A percentile compares a stretch with the other conserved stretches of the same genome.
These are phyloP conservation scores for Eutypa lata DNA, from an alignment of 2,329 filamentous ascomycete species.

Conservation along the genomic window DNA sequence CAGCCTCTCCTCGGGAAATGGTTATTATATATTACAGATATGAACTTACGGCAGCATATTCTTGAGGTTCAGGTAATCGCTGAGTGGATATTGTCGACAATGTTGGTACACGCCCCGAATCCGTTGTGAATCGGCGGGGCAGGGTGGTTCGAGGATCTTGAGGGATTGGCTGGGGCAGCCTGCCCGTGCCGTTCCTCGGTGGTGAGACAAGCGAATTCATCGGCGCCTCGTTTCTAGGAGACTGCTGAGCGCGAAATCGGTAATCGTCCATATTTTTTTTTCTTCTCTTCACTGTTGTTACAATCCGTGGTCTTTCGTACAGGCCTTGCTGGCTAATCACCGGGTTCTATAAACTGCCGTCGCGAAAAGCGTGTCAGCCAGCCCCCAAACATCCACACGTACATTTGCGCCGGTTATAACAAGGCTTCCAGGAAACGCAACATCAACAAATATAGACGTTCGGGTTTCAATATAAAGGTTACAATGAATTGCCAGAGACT, in stretches of 20 bases:
- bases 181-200: conserved; percentile 65
- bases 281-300: conserved; percentile 41
- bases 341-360: conserved; percentile 34
- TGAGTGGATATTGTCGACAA: conserved; percentile 59
- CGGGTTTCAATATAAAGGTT: background rate
- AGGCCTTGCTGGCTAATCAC: conserved; percentile 32
- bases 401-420: background rate
- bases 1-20: background rate
- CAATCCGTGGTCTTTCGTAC: conserved; percentile 36
- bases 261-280: conserved; percentile 72
- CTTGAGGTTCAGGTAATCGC: conserved; percentile 47
- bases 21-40: conserved; percentile 1
- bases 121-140: conserved; percentile 91
- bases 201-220: conserved; percentile 75
- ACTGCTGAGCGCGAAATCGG: conserved; percentile 74
- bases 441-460: background rate
- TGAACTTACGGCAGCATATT: conserved; percentile 40
- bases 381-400: background rate
- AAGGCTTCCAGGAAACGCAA: background rate
- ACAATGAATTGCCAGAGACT: background rate
- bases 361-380: conserved; percentile 9
- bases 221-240: conserved; percentile 70
- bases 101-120: conserved; percentile 78
- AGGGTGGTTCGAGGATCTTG: conserved; percentile 74
- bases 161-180: conserved; percentile 50